Base-by-base conservation (phyloP, 2,329 filamentous ascomycete genomes). In the Zelopaecilomyces penicillatus region DNA sequence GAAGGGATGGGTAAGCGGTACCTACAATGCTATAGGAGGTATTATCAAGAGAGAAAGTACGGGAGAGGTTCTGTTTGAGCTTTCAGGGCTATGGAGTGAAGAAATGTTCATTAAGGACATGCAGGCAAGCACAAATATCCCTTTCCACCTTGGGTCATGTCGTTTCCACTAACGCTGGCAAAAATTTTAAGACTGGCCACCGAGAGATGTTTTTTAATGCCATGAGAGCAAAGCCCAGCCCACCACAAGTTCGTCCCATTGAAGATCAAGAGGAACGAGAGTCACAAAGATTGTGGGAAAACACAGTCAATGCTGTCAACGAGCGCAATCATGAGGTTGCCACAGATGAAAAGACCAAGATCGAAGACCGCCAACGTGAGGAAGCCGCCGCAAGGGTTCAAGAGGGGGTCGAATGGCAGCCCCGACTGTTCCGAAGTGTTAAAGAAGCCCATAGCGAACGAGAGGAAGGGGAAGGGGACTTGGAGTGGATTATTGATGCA, bases 401-500 rank as follows among this genome's bases (percentile, higher is more conserved):
- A 39, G 82, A 90, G 8, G 84, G 84, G 9, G 70, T 89, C 6
- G 87, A 95, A 51, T 98, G 93, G 93, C 79, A 82, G 31, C 91
- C 93, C 1, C 81, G 82, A 51, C 75, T 97, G 9, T 98, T 98
- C 73, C 78, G 89, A 48, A 69, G 70, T 39, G 84, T 94, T 8
- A 75, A 78, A 37, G 81, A 82, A 27, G 85, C 83, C 1, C 80
- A 82, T 2, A 83, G 82, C 30, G 82, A 81, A 1, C 61, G 75
- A 4, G 86, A 93, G 51, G 83, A 91, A 60, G 87, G 86, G 29
- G 86, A 94, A 62, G 88, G 94, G 60, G 87, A 87, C 52, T 69
- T 98, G 30, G 93, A 97, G 65, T 98, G 88, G 87, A 90, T 97
- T 58, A 86, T 98, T 57, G 85, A 91, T 63, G 84, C 90, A 2